Percentiles rank a stretch among this genome's conserved stretches.
phyloP scores from a whole-genome alignment of 441 rosid genomes.

The Cnidoscolus chayamansa region DNA sequence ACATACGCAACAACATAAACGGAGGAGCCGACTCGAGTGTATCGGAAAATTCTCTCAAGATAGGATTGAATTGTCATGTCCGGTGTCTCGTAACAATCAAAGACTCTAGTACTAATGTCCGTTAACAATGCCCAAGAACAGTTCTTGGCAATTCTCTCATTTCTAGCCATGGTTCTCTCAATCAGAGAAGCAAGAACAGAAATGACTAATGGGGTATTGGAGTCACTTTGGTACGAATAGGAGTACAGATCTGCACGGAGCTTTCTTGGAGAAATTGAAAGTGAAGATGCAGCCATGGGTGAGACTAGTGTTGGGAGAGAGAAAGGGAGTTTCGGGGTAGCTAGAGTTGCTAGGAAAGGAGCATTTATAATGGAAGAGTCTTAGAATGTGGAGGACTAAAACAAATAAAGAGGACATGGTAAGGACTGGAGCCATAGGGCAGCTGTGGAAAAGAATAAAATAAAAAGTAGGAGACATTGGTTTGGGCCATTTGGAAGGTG shows the following conservation, averaged over 20 bases:
- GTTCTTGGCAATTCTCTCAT: slow-evolving; percentile 51
- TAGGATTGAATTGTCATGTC: slow-evolving; percentile 80
- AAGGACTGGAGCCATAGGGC: too few species aligned
- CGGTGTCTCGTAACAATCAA: slow-evolving; percentile 68
- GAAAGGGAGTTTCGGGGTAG: neutral
- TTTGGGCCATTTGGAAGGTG: slow-evolving; percentile 42
- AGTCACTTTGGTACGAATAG: slow-evolving; percentile 49
- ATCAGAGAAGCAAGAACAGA: slow-evolving; percentile 75
- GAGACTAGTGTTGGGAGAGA: neutral
- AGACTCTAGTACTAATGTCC: slow-evolving; percentile 44
- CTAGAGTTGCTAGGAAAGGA: neutral
- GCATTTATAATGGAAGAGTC: slow-evolving; percentile 12
- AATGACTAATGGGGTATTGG: slow-evolving; percentile 62
- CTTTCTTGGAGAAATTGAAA: slow-evolving; percentile 58
- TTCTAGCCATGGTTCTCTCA: slow-evolving; percentile 59
- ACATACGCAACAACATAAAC: slow-evolving; percentile 85
- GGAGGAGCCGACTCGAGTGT: slow-evolving; percentile 75
- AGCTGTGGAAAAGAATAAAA: slow-evolving; percentile 11
- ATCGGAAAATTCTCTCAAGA: slow-evolving; percentile 76
- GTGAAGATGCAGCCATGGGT: slow-evolving; percentile 38
- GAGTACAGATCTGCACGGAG: slow-evolving; percentile 77
- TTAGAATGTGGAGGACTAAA: too few species aligned
- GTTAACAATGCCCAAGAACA: slow-evolving; percentile 39
- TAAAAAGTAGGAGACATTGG: slow-evolving; percentile 17
- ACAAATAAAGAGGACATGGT: too few species aligned